Evolutionary conservation across 345 rosid genomes (phyloP), one percentile per base, ranked within the genome.

Genomic region (Acer saccharum): DNA sequence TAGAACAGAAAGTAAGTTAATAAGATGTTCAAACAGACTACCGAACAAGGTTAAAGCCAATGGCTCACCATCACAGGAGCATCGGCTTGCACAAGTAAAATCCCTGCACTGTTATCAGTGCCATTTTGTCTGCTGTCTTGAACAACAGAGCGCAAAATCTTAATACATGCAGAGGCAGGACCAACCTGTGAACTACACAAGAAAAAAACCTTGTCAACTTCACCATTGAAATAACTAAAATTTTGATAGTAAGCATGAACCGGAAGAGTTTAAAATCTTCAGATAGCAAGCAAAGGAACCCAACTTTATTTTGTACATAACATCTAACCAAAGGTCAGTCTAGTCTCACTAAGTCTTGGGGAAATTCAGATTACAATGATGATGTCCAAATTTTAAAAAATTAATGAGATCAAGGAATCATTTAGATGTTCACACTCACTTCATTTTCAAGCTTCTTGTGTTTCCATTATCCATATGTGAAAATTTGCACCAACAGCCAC

Each of bases 151-250:
- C 87, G 89, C 76, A 94, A 73, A 79, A 91, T 89, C 79, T 91
- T 89, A 87, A 81, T 77, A 81, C 97, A 90, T 20, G 98, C 95
- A 80, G 92, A 92, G 75, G 99, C 98, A 80, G 95, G 98, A 75
- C 98, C 99, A 72, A 88, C 94, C 81, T 91, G 92, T 66, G 98
- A 90, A 81, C 99, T 96, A 82, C 39, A 69, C 52, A 62, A 77
- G 7, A 74, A 78, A 58, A 58, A 10, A 41, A 64, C 32, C 81
- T 54, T 16, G 65, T 86, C 63, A 63, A 67, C 50, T 20, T 73
- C 65, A 54, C n/a, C 27, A 64, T 17, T 32, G 14, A 23, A 64
- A 0, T 60, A 18, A n/a, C 1, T 18, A 39, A 44, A 20, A 20
- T 17, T 44, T 63, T 63, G 17, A 27, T 10, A 25, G 60, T n/a